These are phyloP conservation scores for Malus sylvestris DNA, from an alignment of 306 rosid genomes.

Conservation along the genomic window DNA sequence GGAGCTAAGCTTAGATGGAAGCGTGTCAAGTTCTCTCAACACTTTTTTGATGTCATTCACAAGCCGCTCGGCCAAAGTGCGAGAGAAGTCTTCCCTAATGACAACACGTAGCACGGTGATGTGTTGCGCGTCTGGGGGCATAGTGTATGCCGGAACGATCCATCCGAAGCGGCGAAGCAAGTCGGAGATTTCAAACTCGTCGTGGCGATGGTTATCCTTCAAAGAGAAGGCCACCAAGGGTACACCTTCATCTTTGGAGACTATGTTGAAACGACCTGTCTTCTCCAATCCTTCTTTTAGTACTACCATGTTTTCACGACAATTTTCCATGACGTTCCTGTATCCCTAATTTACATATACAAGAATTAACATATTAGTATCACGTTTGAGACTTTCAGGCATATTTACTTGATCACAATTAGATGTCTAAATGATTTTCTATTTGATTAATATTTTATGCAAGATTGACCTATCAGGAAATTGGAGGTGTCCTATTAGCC, in stretches of 20 bases:
- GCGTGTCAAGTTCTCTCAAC: conserved; percentile 63
- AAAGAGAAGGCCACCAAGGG: conserved; percentile 85
- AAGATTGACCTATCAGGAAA: neutral
- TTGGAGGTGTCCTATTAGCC: neutral
- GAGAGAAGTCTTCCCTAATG: conserved; percentile 81
- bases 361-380: neutral
- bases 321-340: conserved; percentile 79
- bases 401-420: neutral
- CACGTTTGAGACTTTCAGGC: too few relatives aligned
- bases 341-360: conserved; percentile 44
- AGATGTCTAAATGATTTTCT: neutral
- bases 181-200: conserved; percentile 75
- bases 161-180: conserved; percentile 70
- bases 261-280: conserved; percentile 54
- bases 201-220: conserved; percentile 48
- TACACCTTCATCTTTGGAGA: conserved; percentile 80
- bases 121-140: conserved; percentile 84
- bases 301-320: conserved; percentile 79
- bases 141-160: conserved; percentile 93
- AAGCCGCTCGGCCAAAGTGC: conserved; percentile 84
- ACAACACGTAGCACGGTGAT: conserved; percentile 81
- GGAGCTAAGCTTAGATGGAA: conserved; percentile 40
- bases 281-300: conserved; percentile 68
- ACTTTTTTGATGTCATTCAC: conserved; percentile 57
- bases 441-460: neutral